Percentiles rank a stretch among this genome's conserved stretches.
Evolutionary conservation across 2,329 filamentous ascomycete species (phyloP).

Genomic region (Chalaropsis thielavioides): DNA sequence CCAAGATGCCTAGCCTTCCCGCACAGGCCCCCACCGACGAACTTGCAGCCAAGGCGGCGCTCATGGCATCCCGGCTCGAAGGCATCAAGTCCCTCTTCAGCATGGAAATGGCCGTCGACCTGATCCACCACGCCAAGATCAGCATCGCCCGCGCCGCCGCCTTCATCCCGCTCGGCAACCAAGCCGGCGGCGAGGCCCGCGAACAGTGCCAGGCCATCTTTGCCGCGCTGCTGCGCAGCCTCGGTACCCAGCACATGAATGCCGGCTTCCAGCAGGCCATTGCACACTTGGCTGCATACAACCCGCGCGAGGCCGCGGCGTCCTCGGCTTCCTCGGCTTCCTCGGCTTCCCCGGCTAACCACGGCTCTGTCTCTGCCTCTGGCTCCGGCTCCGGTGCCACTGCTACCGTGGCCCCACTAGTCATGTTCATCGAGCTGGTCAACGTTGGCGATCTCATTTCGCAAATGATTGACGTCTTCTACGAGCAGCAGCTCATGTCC

Average conservation of each 20-base stretch:
- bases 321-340: too few relatives aligned
- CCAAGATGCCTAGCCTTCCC: conserved; percentile 23
- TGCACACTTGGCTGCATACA: conserved; percentile 77
- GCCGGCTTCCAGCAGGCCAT: conserved; percentile 90
- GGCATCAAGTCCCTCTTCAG: conserved; percentile 92
- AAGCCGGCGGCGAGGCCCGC: conserved; percentile 66
- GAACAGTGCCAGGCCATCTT: conserved; percentile 88
- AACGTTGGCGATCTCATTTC: conserved; percentile 96
- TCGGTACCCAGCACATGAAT: conserved; percentile 78
- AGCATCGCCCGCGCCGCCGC: conserved; percentile 73
- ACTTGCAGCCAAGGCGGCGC: conserved; percentile 87
- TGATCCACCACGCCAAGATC: conserved; percentile 79
- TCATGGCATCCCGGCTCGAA: conserved; percentile 89
- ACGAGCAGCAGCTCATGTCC: conserved; percentile 79
- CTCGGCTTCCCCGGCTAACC: too few relatives aligned
- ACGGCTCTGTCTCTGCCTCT: conserved; percentile 22
- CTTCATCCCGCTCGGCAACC: conserved; percentile 67
- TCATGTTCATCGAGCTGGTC: conserved; percentile 92
- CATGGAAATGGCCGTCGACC: conserved; percentile 80
- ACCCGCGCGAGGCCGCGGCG: conserved; percentile 66
- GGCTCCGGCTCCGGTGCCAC: background rate
- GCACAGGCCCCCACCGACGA: conserved; percentile 72
- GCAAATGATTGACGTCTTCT: conserved; percentile 98
- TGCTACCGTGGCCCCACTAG: conserved; percentile 59
- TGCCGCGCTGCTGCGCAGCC: conserved; percentile 63